Conservation (phyloP, 2,329 filamentous ascomycete species). For the Colletotrichum sp. region DNA sequence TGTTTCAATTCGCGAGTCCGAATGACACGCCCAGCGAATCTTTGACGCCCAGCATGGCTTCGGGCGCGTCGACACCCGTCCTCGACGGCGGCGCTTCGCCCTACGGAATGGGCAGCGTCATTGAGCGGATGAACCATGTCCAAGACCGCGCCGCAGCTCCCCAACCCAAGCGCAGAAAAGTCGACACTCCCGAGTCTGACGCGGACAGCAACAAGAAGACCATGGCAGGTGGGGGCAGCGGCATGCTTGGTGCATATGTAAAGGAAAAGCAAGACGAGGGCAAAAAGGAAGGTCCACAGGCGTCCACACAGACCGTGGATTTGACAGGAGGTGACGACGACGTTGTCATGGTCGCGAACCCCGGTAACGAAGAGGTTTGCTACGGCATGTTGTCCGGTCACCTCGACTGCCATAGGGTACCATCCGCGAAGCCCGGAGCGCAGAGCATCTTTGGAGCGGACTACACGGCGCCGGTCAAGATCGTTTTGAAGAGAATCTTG, state of each 20-base stretch:
- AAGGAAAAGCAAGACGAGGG: slow-evolving; percentile 61
- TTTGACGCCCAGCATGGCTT: slow-evolving; percentile 35
- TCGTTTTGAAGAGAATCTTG: slow-evolving; percentile 67
- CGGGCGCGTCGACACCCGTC: slow-evolving; percentile 36
- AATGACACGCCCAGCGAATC: slow-evolving; percentile 31
- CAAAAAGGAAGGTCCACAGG: slow-evolving; percentile 29
- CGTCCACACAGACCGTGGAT: slow-evolving; percentile 55
- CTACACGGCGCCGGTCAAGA: slow-evolving; percentile 77
- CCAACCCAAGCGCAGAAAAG: slow-evolving; percentile 71
- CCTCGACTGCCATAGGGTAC: slow-evolving; percentile 72
- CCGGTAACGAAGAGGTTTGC: slow-evolving; percentile 75
- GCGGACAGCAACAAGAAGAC: slow-evolving; percentile 42
- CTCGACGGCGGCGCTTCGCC: slow-evolving; percentile 20
- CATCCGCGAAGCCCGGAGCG: slow-evolving; percentile 69
- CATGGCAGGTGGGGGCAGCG: slow-evolving; percentile 48
- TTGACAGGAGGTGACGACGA: slow-evolving; percentile 68
- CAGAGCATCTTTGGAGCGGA: slow-evolving; percentile 61
- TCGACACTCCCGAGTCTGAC: slow-evolving; percentile 48
- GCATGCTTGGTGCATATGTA: slow-evolving; percentile 70
- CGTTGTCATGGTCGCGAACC: slow-evolving; percentile 60
- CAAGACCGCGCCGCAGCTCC: slow-evolving; percentile 65
- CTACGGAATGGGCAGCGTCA: slow-evolving; percentile 61
- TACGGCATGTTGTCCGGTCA: slow-evolving; percentile 77
- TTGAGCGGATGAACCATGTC: slow-evolving; percentile 80
- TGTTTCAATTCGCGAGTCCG: slow-evolving; percentile 49